These are phyloP conservation scores for Globisporangium apiculatum DNA, from an alignment of 352 stramenopile genomes.

Conservation along the genomic window DNA sequence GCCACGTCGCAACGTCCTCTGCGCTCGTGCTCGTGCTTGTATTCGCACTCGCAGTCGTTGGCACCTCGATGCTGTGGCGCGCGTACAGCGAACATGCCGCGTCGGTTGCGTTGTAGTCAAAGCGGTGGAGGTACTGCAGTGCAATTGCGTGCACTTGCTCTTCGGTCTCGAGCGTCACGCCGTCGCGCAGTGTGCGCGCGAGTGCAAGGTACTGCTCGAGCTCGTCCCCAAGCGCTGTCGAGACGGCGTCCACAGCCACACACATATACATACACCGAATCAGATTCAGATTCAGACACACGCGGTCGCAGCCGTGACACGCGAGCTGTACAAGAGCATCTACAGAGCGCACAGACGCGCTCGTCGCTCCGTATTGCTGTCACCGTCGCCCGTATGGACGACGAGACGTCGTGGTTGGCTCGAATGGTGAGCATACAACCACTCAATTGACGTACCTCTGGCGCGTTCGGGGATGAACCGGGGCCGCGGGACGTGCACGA, in stretches of 20 bases:
- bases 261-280: not conserved
- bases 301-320: not conserved
- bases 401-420: too few species aligned
- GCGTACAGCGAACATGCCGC: constrained; percentile 78
- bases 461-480: constrained; percentile 46
- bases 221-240: constrained; percentile 41
- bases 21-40: constrained; percentile 7
- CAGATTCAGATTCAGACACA: not conserved
- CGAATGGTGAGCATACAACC: too few species aligned
- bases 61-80: constrained; percentile 72
- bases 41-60: constrained; percentile 10
- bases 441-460: constrained; percentile 23
- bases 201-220: constrained; percentile 81
- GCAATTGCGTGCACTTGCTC: constrained; percentile 68
- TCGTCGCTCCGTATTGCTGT: too few species aligned
- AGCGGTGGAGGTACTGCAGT: constrained; percentile 73
- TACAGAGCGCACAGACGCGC: too few species aligned
- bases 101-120: constrained; percentile 74
- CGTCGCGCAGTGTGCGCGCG: constrained; percentile 61
- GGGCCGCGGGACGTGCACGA: constrained; percentile 24
- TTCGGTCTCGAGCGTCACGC: constrained; percentile 70
- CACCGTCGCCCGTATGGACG: too few species aligned
- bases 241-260: not conserved
- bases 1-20: constrained; percentile 51
- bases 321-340: not conserved